Conservation (phyloP, 1,284 basidiomycete genomes). For the Porodaedalea pini region DNA sequence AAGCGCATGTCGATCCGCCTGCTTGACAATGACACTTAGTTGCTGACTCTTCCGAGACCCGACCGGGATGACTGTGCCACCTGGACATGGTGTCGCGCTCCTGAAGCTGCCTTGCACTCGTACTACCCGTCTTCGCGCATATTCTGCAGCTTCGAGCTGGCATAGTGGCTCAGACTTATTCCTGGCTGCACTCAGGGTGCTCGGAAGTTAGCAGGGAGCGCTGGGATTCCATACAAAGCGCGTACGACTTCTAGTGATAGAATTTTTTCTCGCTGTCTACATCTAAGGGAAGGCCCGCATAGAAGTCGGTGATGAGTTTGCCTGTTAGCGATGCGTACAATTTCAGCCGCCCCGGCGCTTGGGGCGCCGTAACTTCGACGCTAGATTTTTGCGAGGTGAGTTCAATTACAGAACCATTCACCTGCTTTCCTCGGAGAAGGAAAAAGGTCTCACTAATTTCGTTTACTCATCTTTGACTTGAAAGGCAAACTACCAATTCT, state of each 20-base stretch:
- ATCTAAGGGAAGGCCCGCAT: not conserved
- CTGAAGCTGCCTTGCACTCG: too few relatives aligned
- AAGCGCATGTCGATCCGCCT: too few relatives aligned
- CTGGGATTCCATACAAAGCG: not conserved
- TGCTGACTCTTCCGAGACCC: too few relatives aligned
- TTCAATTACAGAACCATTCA: not conserved
- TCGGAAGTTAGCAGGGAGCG: not conserved
- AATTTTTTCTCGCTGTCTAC: not conserved
- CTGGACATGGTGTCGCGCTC: too few relatives aligned
- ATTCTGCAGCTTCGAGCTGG: too few relatives aligned
- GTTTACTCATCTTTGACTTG: slow-evolving; percentile 8
- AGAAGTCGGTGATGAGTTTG: slow-evolving; percentile 8
- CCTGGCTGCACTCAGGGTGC: not conserved
- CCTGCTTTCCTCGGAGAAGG: too few relatives aligned
- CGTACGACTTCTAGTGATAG: not conserved
- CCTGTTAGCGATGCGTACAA: slow-evolving; percentile 14
- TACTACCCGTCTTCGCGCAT: too few relatives aligned
- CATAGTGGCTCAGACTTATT: not conserved
- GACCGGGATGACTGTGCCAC: too few relatives aligned
- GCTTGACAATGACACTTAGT: too few relatives aligned
- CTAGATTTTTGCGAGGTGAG: slow-evolving; percentile 69
- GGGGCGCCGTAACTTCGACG: slow-evolving; percentile 64
- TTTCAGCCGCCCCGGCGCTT: slow-evolving; percentile 36
- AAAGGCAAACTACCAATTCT: slow-evolving; percentile 69
- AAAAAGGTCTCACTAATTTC: not conserved